A percentile compares a stretch with the other conserved stretches of the same genome.
Evolutionary conservation across 1,139 yeast species (phyloP).

Genomic region (Oligophagozyma castellii): DNA sequence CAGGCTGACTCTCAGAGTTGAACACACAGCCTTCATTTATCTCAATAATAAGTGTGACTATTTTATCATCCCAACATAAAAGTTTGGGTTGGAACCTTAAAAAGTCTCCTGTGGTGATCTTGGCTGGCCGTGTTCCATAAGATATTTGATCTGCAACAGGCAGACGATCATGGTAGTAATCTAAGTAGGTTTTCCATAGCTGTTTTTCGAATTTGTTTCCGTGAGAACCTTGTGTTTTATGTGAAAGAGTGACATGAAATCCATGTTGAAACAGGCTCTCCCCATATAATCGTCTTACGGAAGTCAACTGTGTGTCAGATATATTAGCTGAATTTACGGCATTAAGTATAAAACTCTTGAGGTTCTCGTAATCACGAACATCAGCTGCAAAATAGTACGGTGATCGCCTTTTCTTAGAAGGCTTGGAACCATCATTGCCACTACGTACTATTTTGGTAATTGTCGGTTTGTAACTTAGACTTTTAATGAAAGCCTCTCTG

Average conservation of each 20-base stretch:
- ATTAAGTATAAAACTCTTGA: conserved; percentile 3
- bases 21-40: conserved; percentile 19
- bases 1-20: conserved; percentile 14
- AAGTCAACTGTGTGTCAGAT: neutral
- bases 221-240: conserved; percentile 27
- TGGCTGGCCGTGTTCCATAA: neutral
- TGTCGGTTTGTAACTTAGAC: conserved; percentile 40
- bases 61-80: conserved; percentile 38
- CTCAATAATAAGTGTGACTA: conserved; percentile 45
- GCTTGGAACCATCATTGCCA: conserved; percentile 11
- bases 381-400: conserved; percentile 31
- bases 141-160: neutral
- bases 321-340: neutral
- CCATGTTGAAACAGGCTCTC: conserved; percentile 34
- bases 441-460: conserved; percentile 29
- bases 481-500: conserved; percentile 32
- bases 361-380: conserved; percentile 11
- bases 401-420: conserved; percentile 8
- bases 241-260: conserved; percentile 75
- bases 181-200: conserved; percentile 24
- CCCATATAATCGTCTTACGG: neutral
- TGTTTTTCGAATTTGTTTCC: conserved; percentile 18
- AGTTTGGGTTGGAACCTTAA: conserved; percentile 32
- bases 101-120: conserved; percentile 3
- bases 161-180: conserved; percentile 8